phyloP scores from a whole-genome alignment of 352 stramenopile species.

The Phytophthora citricola region DNA sequence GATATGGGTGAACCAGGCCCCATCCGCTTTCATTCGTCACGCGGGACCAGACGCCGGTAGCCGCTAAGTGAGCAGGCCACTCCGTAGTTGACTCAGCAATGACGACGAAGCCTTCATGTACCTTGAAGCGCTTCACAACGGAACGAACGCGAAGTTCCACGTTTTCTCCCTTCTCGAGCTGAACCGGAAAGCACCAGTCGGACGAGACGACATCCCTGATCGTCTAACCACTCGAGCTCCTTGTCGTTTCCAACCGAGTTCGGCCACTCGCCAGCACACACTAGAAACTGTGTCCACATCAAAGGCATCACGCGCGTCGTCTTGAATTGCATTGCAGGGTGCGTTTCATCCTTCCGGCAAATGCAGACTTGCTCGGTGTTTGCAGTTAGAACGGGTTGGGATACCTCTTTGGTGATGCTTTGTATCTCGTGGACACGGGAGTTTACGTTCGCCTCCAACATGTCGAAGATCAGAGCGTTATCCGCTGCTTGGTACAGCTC shows the following conservation, averaged over 20 bases:
- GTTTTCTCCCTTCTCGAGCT: conserved; percentile 23
- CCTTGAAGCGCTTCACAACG: conserved; percentile 24
- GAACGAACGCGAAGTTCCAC: conserved; percentile 27
- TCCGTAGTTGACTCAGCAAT: conserved; percentile 30
- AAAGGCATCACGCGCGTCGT: conserved; percentile 17
- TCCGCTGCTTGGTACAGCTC: background rate
- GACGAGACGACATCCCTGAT: conserved; percentile 20
- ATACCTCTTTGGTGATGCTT: conserved; percentile 1
- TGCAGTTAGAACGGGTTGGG: conserved; percentile 13
- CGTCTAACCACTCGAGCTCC: conserved; percentile 12
- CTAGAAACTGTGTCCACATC: conserved; percentile 18
- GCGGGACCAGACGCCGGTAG: conserved; percentile 22
- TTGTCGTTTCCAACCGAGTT: conserved; percentile 14
- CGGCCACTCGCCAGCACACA: conserved; percentile 23
- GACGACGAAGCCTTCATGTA: conserved; percentile 25
- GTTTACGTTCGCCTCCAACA: conserved; percentile 29
- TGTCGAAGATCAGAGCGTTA: conserved; percentile 16
- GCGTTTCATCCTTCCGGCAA: conserved; percentile 19
- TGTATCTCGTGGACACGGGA: conserved; percentile 17
- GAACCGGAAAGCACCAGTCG: conserved; percentile 26
- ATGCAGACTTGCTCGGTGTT: conserved; percentile 27
- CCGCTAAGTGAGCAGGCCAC: conserved; percentile 30
- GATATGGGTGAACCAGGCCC: conserved; percentile 22
- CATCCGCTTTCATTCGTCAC: conserved; percentile 29
- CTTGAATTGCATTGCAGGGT: conserved; percentile 24